phyloP scores from a whole-genome alignment of 1,139 yeast genomes.

The Lodderomyces parapsilosis region DNA sequence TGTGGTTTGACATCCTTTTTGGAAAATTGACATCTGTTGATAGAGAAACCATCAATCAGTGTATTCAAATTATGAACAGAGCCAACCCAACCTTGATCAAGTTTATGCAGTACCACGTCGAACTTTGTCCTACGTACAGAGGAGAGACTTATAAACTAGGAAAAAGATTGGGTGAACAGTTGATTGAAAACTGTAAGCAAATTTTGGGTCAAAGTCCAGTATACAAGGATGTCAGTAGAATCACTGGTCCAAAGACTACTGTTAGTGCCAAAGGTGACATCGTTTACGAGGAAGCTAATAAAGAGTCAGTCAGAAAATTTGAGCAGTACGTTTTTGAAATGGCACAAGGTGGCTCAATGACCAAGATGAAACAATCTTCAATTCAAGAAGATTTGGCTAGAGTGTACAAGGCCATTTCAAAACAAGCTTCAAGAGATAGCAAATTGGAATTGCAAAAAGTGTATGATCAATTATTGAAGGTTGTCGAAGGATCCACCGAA shows the following conservation, averaged over 20 bases:
- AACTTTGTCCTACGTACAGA: slow-evolving; percentile 83
- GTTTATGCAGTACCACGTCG: slow-evolving; percentile 96
- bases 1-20: slow-evolving; percentile 94
- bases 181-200: slow-evolving; percentile 93
- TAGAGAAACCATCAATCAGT: slow-evolving; percentile 93
- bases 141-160: slow-evolving; percentile 91
- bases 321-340: slow-evolving; percentile 95
- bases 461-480: slow-evolving; percentile 74
- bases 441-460: slow-evolving; percentile 77
- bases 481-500: slow-evolving; percentile 68
- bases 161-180: slow-evolving; percentile 84
- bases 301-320: slow-evolving; percentile 88
- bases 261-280: slow-evolving; percentile 88
- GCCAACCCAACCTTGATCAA: slow-evolving; percentile 91
- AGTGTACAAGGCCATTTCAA: slow-evolving; percentile 78
- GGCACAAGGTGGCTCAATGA: slow-evolving; percentile 92
- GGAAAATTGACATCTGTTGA: slow-evolving; percentile 89
- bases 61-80: slow-evolving; percentile 97
- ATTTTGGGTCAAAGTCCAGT: slow-evolving; percentile 82
- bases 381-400: slow-evolving; percentile 81
- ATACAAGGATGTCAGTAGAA: slow-evolving; percentile 89
- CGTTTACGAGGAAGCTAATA: slow-evolving; percentile 77
- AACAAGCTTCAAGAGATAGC: slow-evolving; percentile 64
- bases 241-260: slow-evolving; percentile 91
- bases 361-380: slow-evolving; percentile 67